Evolutionary conservation across 306 rosid species (phyloP), one percentile per base, ranked within the genome.

Genomic region (Trifolium pratense): DNA sequence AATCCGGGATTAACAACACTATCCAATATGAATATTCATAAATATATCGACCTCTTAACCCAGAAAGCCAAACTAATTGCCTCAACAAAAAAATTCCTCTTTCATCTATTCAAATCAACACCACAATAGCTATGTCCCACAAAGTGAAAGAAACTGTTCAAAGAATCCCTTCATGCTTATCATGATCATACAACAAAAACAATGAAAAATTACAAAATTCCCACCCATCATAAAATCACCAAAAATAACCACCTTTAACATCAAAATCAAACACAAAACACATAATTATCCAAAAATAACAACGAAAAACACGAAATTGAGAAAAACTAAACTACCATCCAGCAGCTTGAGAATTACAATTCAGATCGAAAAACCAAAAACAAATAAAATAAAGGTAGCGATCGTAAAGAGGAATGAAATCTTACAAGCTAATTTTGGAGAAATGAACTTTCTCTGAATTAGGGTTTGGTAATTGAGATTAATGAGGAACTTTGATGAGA

Each of bases 341-440:
- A 0, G 68, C 40, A 72, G 26, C 67, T 34, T 21, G 18, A 48
- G 59, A 65, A 71, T 76, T 48, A 31, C 26, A 84, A 68, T 69
- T 64, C 58, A 42, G 21, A 75, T 14, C 14, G 11, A 29, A 39
- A 72, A 83, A 13, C 13, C 0, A 7, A 55, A 55, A 9, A 14
- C 62, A 36, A 74, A 5, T 48, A 39, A 18, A 66, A 76, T 51
- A 65, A 10, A 15, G 34, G 11, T 60, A 53, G 43, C 20, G 31
- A 70, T 53, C 26, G 69, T 46, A 66, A 20, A 15, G 18, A 78
- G 75, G 74, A 49, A 78, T 26, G 20, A 78, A 80, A 79, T 32
- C 43, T 20, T 49, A 63, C 80, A 37, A 36, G 25, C 1, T 61
- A 31, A 68, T 39, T 31, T 65, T 34, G 73, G 57, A 62, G 73